Evolutionary conservation across 1,139 yeast species (phyloP), one percentile per base, ranked within the genome.

Genomic region (Petasospora fabianii): DNA sequence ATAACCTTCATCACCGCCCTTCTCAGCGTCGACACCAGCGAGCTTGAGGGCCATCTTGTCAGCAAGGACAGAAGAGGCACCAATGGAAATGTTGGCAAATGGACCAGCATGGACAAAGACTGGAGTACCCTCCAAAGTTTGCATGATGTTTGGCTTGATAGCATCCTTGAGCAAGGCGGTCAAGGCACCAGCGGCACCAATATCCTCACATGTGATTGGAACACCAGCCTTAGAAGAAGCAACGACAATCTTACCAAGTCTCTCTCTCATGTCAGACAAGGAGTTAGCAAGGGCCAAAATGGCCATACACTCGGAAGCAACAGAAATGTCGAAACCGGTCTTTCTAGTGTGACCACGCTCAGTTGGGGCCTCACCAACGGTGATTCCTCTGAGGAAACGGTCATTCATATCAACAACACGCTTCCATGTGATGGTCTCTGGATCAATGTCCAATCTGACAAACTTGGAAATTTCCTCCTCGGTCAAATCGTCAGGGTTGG

Each of bases 51-150:
- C 90, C 53, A 84, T 66, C 56, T 75, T 73, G 58, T 84, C 94
- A 35, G 92, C 90, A 56, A 83, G 72, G 31, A 83, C 85, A 17
- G 92, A 83, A 2, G 88, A 81, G n/a, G 92, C 88, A 55, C 94
- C 94, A 57, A 84, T 84, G 19, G 92, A 83, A 47, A 84, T 84
- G 62, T 84, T 84, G 50, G 94, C 94, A 59, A 84, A 84, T 39
- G 94, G 94, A 46, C 94, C 94, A 24, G 92, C 92, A 56, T 84
- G 94, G 21, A 84, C 87, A 60, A 84, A 74, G 14, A 83, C 92
- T 3, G 92, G 94, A 7, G 90, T 81, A 48, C 94, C 94, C 64
- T 84, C 92, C 54, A 84, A 69, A 31, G 90, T 79, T 66, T 84
- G 94, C 94, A 84, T 84, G 61, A 84, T 67, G 56, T 82, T 84